Conservation (phyloP, 164 flowering plant species). For the grape (Vitis vinifera) region DNA sequence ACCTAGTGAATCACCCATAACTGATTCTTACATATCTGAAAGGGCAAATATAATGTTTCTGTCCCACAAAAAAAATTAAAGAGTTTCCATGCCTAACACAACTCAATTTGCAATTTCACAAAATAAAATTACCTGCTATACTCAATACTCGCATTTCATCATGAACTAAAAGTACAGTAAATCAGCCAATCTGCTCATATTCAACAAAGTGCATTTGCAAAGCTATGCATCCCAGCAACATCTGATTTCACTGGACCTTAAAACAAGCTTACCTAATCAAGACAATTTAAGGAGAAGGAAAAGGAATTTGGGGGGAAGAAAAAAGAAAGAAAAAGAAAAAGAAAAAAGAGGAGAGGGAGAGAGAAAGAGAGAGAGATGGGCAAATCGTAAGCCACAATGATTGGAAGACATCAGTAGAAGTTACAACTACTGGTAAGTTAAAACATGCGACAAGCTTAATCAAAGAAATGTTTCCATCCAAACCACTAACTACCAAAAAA, state of each 20-base stretch:
- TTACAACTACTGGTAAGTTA: constrained; percentile 4
- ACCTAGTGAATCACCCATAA: neutral
- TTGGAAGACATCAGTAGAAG: constrained; percentile 5
- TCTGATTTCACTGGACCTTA: constrained; percentile 30
- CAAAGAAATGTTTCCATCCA: constrained; percentile 6
- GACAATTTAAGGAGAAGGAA: constrained; percentile 10
- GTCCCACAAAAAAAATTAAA: neutral
- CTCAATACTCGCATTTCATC: constrained; percentile 16
- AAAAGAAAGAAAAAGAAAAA: constrained; percentile 10
- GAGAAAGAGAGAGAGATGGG: constrained; percentile 3
- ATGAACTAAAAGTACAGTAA: constrained; percentile 11
- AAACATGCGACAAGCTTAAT: neutral
- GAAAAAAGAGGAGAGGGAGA: constrained; percentile 11
- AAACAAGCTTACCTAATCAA: constrained; percentile 33
- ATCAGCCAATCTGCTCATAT: constrained; percentile 28
- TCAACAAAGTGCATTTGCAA: constrained; percentile 11
- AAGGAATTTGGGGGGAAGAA: neutral
- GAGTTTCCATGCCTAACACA: neutral
- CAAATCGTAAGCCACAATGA: constrained; percentile 19
- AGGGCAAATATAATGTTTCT: neutral
- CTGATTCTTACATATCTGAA: neutral
- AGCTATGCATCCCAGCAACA: constrained; percentile 36
- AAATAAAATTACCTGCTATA: constrained; percentile 37
- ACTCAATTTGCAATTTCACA: neutral
- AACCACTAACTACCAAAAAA: neutral